A percentile compares a stretch with the other conserved stretches of the same genome.
These are phyloP conservation scores for Diutina catenulata DNA, from an alignment of 1,139 yeast genomes.

Conservation along the genomic window DNA sequence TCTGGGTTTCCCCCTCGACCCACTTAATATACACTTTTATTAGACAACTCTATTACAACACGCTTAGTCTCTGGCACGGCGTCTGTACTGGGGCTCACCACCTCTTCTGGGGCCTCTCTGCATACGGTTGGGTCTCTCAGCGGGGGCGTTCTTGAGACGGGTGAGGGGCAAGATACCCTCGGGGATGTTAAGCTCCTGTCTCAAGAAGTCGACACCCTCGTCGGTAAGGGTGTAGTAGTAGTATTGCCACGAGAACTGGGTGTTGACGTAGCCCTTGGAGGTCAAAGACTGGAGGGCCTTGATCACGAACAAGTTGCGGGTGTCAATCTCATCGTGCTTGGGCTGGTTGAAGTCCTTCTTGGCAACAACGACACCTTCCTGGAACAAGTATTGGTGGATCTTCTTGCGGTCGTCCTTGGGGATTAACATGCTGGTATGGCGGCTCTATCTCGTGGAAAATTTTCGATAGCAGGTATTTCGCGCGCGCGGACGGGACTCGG, in stretches of 20 bases:
- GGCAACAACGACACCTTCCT: constrained; percentile 99
- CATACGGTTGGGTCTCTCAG: constrained; percentile 54
- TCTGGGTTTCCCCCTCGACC: too few species aligned
- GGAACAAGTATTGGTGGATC: constrained; percentile 98
- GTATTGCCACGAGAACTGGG: constrained; percentile 99
- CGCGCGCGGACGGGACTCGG: too few species aligned
- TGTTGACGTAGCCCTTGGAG: constrained; percentile 98
- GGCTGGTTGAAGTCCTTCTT: constrained; percentile 98
- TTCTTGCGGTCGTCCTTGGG: constrained; percentile 99
- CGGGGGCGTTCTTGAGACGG: constrained; percentile 90
- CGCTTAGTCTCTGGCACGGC: constrained; percentile 37
- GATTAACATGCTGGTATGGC: constrained; percentile 82
- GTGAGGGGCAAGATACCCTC: constrained; percentile 98
- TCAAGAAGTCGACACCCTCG: constrained; percentile 97
- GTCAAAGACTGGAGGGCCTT: constrained; percentile 99
- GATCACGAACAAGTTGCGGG: constrained; percentile 96
- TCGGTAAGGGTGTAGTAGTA: constrained; percentile 99
- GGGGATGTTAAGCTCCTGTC: constrained; percentile 98
- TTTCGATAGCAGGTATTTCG: too few species aligned
- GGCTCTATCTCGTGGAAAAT: too few species aligned
- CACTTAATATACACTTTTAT: constrained; percentile 5
- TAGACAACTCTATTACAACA: constrained; percentile 3
- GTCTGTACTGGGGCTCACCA: constrained; percentile 28
- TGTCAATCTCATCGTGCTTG: constrained; percentile 95
- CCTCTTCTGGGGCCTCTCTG: constrained; percentile 27